Evolutionary conservation across 148 eudicot genomes (phyloP), one percentile per base, ranked within the genome.

Genomic region (Rhododendron mucronatum): DNA sequence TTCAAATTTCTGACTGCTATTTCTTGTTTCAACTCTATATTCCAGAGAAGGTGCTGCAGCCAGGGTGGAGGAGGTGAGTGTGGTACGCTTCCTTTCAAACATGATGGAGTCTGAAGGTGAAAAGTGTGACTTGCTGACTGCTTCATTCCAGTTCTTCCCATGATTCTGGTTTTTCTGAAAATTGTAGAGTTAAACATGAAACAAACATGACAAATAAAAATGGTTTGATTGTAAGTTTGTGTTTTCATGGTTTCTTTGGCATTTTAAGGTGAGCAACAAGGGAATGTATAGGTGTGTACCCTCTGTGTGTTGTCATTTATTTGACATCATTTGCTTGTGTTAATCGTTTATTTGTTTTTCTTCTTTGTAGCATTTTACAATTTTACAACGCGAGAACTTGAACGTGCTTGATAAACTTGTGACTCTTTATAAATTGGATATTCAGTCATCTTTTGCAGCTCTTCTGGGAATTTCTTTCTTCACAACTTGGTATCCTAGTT

Each of bases 51-150:
- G 88, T 86, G 89, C 85, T 90, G 84, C 90, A 86, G 74, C 87
- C 91, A 8, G 95, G 93, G 44, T 93, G 95, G 95, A 93, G 88
- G 90, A 90, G 95, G 83, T 93, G 91, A 89, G 89, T 53, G 81
- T 78, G 45, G 61, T 51, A 65, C 14, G 16, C 35, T 39, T 84
- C 85, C 80, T 76, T 53, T 7, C 39, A 63, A 78, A 80, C 51
- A 16, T 15, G 39, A 65, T 13, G 82, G 87, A 44, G 69, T 77
- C 59, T 82, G 69, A 84, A 65, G 57, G 80, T 74, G 69, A 83
- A 76, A 78, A 80, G 39, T 18, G 33, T 83, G 84, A 85, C 65
- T 59, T 5, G 26, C 65, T 59, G 65, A 59, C 77, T 53, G 51
- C 61, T 81, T 45, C 33, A 75, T 65, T 74, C 57, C 18, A 65